A percentile compares a stretch with the other conserved stretches of the same genome.
Evolutionary conservation across 768 basidiomycete species (phyloP).

Genomic region (Xanthoconium purpureum): DNA sequence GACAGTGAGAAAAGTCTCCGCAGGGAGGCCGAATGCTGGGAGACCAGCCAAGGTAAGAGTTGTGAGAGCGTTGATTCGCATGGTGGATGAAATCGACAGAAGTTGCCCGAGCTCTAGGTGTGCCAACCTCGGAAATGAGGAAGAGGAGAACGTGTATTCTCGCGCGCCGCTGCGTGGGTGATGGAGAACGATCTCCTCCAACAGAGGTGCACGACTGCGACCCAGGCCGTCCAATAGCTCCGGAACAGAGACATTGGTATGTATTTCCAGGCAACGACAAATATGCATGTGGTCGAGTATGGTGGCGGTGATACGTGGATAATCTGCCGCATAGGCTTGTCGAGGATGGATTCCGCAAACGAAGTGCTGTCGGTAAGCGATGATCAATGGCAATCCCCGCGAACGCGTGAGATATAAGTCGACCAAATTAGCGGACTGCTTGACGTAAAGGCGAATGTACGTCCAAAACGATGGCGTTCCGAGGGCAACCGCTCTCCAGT

Average conservation of each 20-base stretch:
- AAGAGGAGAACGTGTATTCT: conserved; percentile 13
- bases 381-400: conserved; percentile 20
- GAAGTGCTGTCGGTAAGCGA: conserved; percentile 24
- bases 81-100: conserved; percentile 16
- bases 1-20: conserved; percentile 18
- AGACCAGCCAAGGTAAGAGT: conserved; percentile 25
- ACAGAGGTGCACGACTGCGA: conserved; percentile 21
- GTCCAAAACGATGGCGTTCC: conserved; percentile 42
- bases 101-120: conserved; percentile 23
- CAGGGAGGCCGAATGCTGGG: conserved; percentile 23
- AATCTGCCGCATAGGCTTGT: conserved; percentile 21
- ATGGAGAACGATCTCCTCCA: conserved; percentile 25
- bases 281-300: conserved; percentile 28
- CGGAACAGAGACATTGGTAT: conserved; percentile 22
- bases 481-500: conserved; percentile 41
- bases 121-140: conserved; percentile 21
- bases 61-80: conserved; percentile 18
- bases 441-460: conserved; percentile 22
- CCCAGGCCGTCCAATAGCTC: conserved; percentile 24
- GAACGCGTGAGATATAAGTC: conserved; percentile 28
- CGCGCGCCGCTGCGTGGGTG: conserved; percentile 14
- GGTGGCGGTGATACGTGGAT: conserved; percentile 18
- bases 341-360: conserved; percentile 19
- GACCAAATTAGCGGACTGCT: conserved; percentile 27
- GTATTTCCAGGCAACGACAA: conserved; percentile 27